These are phyloP conservation scores for Coniochaeta sp. DNA, from an alignment of 2,329 filamentous ascomycete species.

Conservation along the genomic window DNA sequence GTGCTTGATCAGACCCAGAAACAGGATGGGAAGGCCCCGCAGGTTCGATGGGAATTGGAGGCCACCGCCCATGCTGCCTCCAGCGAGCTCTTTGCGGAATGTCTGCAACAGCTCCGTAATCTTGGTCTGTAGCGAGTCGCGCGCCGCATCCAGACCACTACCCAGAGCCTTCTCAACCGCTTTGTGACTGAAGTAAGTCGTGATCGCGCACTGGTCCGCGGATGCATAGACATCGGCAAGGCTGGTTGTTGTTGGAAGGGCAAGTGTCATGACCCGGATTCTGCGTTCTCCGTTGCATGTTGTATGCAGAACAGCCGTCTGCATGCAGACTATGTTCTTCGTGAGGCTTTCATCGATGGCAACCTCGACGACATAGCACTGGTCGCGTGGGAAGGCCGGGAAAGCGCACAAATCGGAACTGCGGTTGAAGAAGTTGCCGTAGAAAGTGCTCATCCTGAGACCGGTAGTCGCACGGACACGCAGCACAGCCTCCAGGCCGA, in stretches of 20 bases:
- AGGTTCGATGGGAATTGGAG: slow-evolving; percentile 93
- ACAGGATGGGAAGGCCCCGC: slow-evolving; percentile 78
- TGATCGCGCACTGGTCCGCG: slow-evolving; percentile 88
- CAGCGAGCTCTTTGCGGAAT: slow-evolving; percentile 93
- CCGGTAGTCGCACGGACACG: slow-evolving; percentile 93
- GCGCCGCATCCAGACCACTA: slow-evolving; percentile 80
- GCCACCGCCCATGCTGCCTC: slow-evolving; percentile 90
- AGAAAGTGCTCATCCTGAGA: slow-evolving; percentile 94
- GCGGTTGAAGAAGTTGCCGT: slow-evolving; percentile 98
- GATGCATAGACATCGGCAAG: slow-evolving; percentile 89
- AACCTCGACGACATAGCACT: slow-evolving; percentile 96
- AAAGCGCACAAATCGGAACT: slow-evolving; percentile 97
- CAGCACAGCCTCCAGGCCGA: slow-evolving; percentile 91
- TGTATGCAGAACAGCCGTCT: slow-evolving; percentile 92
- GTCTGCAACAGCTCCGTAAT: slow-evolving; percentile 87
- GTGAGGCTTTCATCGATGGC: slow-evolving; percentile 92
- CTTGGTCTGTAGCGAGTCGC: slow-evolving; percentile 87
- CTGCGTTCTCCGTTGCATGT: slow-evolving; percentile 95
- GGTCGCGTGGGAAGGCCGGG: slow-evolving; percentile 93
- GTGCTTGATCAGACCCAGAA: slow-evolving; percentile 93
- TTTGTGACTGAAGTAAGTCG: slow-evolving; percentile 94
- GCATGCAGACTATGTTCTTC: slow-evolving; percentile 86
- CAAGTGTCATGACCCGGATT: slow-evolving; percentile 89
- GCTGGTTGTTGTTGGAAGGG: slow-evolving; percentile 85
- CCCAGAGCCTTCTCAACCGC: slow-evolving; percentile 86